Base-by-base conservation (phyloP, 169 alveolate species). In the Amoebophrya sp. region DNA sequence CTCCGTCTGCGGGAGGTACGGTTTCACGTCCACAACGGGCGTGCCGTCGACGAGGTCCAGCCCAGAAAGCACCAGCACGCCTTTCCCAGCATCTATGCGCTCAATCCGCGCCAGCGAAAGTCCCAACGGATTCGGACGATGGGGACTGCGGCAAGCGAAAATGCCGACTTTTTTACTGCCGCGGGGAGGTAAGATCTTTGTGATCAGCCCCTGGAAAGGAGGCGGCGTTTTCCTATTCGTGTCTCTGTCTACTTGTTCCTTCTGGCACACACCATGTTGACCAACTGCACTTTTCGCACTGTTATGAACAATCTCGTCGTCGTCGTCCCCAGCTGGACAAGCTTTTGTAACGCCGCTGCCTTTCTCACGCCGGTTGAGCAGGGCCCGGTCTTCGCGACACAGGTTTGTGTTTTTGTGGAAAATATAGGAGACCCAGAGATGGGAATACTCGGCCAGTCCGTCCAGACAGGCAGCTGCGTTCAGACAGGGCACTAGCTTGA, bases 1-100 rank as follows among this genome's bases (percentile, higher is more conserved):
- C n/a, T 89, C 91, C 3, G 91, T 89, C 91, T 40, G 53, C 53
- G 91, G 91, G 0, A 89, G 91, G n/a, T 89, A 89, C 32, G 91
- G 91, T 33, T 89, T 89, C 39, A 89, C 3, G 77, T 89, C 91
- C 39, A 89, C 77, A 0, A 89, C 66, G 0, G 91, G 91, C 38
- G 91, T 89, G 55, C 77, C 77, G 55, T 89, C 91, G 14, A 89
- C 91, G 7, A 89, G 53, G 29, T 89, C 91, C 40, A 89, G 40
- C 23, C 91, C 91, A 14, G 91, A 89, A 25, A 89, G 35, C 7
- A 2, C 0, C 35, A 66, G 12, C 39, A 66, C 35, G 7, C 83
- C 83, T 25, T 18, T n/a, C 18, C 10, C 10, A 7, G 29, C 39
- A 25, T 66, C 83, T 2, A 66, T 66, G 0, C 10, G 0, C 32